These are phyloP conservation scores for Thamnidium elegans DNA, from an alignment of 192 early-diverging fungal genomes.

Conservation along the genomic window DNA sequence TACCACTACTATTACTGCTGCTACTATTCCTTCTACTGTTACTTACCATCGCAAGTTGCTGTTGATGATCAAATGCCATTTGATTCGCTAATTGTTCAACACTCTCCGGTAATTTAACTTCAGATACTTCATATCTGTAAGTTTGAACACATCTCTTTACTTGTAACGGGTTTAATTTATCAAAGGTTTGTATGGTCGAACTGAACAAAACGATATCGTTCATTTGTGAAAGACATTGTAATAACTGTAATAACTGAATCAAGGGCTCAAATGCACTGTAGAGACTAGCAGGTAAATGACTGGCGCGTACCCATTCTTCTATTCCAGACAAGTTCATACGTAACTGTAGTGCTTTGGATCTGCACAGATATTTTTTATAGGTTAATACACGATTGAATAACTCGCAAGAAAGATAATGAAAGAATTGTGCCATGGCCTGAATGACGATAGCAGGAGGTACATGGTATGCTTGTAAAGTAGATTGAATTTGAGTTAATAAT, in stretches of 20 bases:
- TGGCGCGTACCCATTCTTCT: constrained; percentile 80
- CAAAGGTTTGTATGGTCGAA: constrained; percentile 63
- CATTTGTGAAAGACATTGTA: constrained; percentile 74
- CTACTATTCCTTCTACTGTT: too few relatives aligned
- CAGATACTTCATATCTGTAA: constrained; percentile 89
- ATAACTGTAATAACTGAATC: constrained; percentile 75
- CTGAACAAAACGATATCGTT: constrained; percentile 68
- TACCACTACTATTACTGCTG: background rate
- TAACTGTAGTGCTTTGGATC: constrained; percentile 81
- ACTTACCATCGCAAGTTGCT: too few relatives aligned
- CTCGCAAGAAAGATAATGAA: constrained; percentile 75
- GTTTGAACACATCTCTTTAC: constrained; percentile 65
- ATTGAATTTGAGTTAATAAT: constrained; percentile 60
- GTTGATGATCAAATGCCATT: constrained; percentile 56
- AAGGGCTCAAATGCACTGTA: constrained; percentile 59
- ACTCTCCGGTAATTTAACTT: constrained; percentile 63
- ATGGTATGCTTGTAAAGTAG: constrained; percentile 63
- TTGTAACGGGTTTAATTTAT: constrained; percentile 64
- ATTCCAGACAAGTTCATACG: constrained; percentile 77
- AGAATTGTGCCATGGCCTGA: constrained; percentile 69
- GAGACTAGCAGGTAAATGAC: constrained; percentile 37
- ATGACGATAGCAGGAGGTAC: constrained; percentile 70
- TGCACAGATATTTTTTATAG: constrained; percentile 65
- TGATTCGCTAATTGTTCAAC: constrained; percentile 71
- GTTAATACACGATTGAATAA: constrained; percentile 84